These are phyloP conservation scores for Neospermospora avenae DNA, from an alignment of 2,329 filamentous ascomycete genomes.

Conservation along the genomic window DNA sequence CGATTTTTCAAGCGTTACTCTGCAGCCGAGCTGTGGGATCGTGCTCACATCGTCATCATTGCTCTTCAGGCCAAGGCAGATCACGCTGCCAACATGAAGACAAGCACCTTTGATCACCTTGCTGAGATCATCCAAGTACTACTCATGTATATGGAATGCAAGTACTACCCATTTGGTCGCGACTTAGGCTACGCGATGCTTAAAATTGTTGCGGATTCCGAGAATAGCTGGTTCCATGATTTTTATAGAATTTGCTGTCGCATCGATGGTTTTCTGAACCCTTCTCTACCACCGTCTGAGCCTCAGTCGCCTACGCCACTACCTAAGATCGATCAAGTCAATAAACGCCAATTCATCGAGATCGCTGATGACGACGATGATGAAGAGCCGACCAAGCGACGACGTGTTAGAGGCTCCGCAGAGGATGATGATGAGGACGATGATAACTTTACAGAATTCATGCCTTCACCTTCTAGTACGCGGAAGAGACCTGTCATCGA, in stretches of 20 bases:
- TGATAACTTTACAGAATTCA: slow-evolving; percentile 9
- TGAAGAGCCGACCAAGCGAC: slow-evolving; percentile 18
- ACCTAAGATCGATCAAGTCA: neutral
- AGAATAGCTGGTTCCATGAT: slow-evolving; percentile 3
- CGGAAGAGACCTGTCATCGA: slow-evolving; percentile 44
- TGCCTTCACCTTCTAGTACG: slow-evolving; percentile 24
- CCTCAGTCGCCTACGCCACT: neutral
- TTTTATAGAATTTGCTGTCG: slow-evolving; percentile 18
- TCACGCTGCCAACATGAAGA: slow-evolving; percentile 17
- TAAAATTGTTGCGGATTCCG: neutral
- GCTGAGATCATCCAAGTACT: slow-evolving; percentile 27
- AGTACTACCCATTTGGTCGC: neutral
- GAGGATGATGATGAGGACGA: neutral
- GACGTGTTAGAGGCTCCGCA: neutral
- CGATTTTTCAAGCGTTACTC: slow-evolving; percentile 16
- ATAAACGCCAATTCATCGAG: neutral
- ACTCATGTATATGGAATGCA: neutral
- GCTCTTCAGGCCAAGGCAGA: neutral
- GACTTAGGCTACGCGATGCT: neutral
- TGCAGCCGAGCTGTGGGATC: slow-evolving; percentile 10
- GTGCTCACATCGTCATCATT: slow-evolving; percentile 16
- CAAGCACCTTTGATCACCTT: slow-evolving; percentile 14
- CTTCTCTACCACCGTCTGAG: neutral
- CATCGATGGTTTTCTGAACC: slow-evolving; percentile 10
- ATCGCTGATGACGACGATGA: slow-evolving; percentile 23